Base-by-base conservation (phyloP, 1,284 basidiomycete species). In the Apiotrichum veenhuisii region DNA sequence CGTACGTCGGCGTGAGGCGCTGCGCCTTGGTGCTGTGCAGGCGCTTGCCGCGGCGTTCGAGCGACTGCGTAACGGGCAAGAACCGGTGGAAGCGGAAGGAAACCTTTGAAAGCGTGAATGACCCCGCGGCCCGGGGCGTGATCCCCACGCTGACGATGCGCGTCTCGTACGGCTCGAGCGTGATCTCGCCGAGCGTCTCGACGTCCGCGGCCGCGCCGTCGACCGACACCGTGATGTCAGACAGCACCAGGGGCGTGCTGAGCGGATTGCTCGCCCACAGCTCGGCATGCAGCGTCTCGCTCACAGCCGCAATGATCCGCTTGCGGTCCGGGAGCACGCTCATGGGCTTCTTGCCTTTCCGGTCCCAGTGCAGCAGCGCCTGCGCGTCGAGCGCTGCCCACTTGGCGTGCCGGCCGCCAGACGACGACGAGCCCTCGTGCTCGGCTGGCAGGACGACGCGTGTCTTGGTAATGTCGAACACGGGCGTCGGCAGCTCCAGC, bases 221-320 rank as follows among this genome's bases (percentile, higher is more conserved):
- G 22, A 67, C 43, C 1, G 53, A 26, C 7, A 72, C 38, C 0
- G 63, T 66, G 17, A 75, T 42, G 45, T 70, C 55, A 9, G 60
- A 37, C 11, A 75, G 55, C 8, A 64, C 61, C 9, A 79, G 47
- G 5, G 72, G 61, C 7, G 75, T 63, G 48, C 76, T 76, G 36
- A 82, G 72, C 8, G 78, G 80, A 58, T 82, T 82, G 3, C 48
- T 61, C 15, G 78, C 76, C 7, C 65, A 52, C 4, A 81, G 61
- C 33, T 78, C 75, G 26, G 81, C 68, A 43, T 61, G 61, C 4
- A 34, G 61, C 67, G 59, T 54, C 73, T 77, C 76, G 48, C 67
- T 70, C 8, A 74, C 64, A 0, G 68, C 64, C 0, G 71, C 69
- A 15, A 66, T 59, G 10, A 64, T 61, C 34, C 62, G 52, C 27